A percentile compares a stretch with the other conserved stretches of the same genome.
Evolutionary conservation across 257 asterid genomes (phyloP).

Genomic region (Vinca minor): DNA sequence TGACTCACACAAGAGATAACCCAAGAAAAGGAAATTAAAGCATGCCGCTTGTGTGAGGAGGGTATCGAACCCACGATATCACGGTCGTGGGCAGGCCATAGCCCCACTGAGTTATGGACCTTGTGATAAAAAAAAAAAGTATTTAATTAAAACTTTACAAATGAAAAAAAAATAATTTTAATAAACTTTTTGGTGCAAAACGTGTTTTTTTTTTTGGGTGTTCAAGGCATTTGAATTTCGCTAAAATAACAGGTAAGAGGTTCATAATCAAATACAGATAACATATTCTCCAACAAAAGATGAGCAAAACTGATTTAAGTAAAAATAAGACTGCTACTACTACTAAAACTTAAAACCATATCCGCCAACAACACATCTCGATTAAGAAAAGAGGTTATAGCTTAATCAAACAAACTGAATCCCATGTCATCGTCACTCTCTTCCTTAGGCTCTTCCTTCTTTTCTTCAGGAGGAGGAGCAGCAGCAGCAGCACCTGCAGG

Average conservation of each 20-base stretch:
- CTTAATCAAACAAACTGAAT: slow-evolving; percentile 13
- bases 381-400: neutral
- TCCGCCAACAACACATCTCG: neutral
- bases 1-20: too few relatives aligned
- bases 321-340: neutral
- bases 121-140: too few relatives aligned
- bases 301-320: neutral
- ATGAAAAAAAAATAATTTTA: too few relatives aligned
- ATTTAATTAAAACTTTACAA: too few relatives aligned
- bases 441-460: slow-evolving; percentile 14
- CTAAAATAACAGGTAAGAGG: neutral
- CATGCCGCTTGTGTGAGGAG: too few relatives aligned
- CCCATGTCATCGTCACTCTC: slow-evolving; percentile 15
- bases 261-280: neutral
- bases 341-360: neutral
- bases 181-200: too few relatives aligned
- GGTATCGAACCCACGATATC: too few relatives aligned
- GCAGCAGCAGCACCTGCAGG: neutral
- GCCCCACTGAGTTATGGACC: too few relatives aligned
- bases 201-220: too few relatives aligned
- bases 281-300: neutral
- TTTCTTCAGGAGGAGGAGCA: slow-evolving; percentile 7
- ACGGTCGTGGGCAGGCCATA: too few relatives aligned
- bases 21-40: too few relatives aligned
- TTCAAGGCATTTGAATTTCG: neutral